These are phyloP conservation scores for Syzygium jambos DNA, from an alignment of 345 rosid species.

Conservation along the genomic window DNA sequence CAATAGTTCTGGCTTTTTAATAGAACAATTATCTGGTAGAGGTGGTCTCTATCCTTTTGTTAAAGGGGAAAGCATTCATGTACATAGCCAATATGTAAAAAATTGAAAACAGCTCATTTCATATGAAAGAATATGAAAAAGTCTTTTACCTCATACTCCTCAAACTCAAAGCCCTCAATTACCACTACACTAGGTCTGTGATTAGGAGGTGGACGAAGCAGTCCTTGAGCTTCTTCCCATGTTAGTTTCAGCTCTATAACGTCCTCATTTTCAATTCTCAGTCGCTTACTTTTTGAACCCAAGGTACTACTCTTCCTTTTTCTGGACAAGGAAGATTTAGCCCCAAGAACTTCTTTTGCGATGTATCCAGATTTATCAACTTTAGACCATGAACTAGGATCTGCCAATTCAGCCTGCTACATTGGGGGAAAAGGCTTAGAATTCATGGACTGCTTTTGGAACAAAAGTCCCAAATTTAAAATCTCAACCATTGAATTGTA, in stretches of 20 bases:
- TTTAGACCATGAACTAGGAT: constrained; percentile 54
- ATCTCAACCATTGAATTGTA: constrained; percentile 7
- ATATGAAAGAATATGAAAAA: neutral
- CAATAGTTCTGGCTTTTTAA: neutral
- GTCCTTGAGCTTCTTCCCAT: constrained; percentile 93
- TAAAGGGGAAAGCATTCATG: neutral
- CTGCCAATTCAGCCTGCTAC: constrained; percentile 59
- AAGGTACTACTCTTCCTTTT: constrained; percentile 65
- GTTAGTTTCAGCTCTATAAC: constrained; percentile 68
- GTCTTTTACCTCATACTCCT: constrained; percentile 74
- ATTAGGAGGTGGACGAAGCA: constrained; percentile 78
- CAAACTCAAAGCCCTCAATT: constrained; percentile 86
- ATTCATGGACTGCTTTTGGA: neutral
- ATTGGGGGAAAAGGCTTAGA: neutral
- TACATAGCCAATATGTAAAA: neutral
- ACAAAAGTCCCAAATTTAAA: constrained; percentile 18
- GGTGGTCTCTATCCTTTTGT: neutral
- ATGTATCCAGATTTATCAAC: constrained; percentile 62
- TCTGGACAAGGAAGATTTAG: constrained; percentile 33
- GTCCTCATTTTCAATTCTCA: constrained; percentile 67
- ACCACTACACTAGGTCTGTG: constrained; percentile 48
- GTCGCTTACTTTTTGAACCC: constrained; percentile 74
- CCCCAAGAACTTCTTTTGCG: constrained; percentile 61
- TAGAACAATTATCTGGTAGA: neutral
- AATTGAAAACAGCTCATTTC: neutral